Conservation (phyloP, 176 grass and related monocot species). For the Carex kokanica region DNA sequence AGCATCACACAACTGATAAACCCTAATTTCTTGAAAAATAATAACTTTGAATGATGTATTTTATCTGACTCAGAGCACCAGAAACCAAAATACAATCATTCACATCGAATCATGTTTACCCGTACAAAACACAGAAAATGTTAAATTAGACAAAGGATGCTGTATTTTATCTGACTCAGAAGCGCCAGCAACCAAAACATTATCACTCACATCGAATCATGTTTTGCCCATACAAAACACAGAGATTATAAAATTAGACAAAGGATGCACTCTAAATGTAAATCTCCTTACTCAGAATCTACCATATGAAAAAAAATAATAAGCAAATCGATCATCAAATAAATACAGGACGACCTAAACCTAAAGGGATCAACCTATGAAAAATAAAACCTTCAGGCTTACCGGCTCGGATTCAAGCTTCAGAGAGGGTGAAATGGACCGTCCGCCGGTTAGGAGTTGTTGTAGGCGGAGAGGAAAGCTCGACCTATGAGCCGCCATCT, state of each 20-base stretch:
- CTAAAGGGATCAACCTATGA: background rate
- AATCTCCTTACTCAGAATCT: background rate
- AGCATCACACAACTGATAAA: background rate
- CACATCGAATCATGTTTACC: constrained; percentile 8
- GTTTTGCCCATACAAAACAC: background rate
- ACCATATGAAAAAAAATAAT: background rate
- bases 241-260: background rate
- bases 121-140: background rate
- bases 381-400: constrained; percentile 17
- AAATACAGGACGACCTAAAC: constrained; percentile 10
- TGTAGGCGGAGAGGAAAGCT: constrained; percentile 89
- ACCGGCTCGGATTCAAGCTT: constrained; percentile 89
- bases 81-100: background rate
- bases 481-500: constrained; percentile 73
- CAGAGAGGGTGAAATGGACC: constrained; percentile 58
- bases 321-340: constrained; percentile 26
- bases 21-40: constrained; percentile 3
- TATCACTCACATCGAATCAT: constrained; percentile 1
- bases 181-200: background rate
- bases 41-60: background rate
- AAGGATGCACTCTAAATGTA: background rate
- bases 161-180: background rate
- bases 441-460: constrained; percentile 80
- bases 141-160: background rate
- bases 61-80: background rate